These are phyloP conservation scores for Dactylonectria macrodidyma DNA, from an alignment of 2,329 filamentous ascomycete genomes.

Conservation along the genomic window DNA sequence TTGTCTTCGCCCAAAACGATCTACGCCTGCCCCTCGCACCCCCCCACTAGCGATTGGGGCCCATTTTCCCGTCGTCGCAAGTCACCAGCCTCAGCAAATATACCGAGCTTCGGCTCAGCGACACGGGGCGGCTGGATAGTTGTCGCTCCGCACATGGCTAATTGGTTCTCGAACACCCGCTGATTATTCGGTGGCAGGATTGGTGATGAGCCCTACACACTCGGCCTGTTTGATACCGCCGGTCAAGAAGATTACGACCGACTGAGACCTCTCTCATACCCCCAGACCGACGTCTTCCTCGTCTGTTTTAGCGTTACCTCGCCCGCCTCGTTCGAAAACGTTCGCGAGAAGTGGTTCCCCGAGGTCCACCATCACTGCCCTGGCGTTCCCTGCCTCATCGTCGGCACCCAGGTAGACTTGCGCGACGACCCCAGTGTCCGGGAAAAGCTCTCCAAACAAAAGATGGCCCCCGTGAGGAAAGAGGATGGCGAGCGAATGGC, in stretches of 20 bases:
- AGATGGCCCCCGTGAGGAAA: constrained; percentile 92
- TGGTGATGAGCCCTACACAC: constrained; percentile 97
- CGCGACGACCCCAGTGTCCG: constrained; percentile 88
- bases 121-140: constrained; percentile 14
- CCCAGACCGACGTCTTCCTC: constrained; percentile 98
- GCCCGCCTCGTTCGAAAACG: constrained; percentile 98
- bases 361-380: constrained; percentile 99
- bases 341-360: constrained; percentile 98
- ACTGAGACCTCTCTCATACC: constrained; percentile 95
- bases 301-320: constrained; percentile 99
- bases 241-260: constrained; percentile 99
- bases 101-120: constrained; percentile 16
- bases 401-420: constrained; percentile 97
- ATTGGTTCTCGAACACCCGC: constrained; percentile 20
- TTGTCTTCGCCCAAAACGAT: constrained; percentile 38
- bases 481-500: constrained; percentile 97
- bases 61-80: constrained; percentile 23
- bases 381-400: constrained; percentile 96
- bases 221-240: constrained; percentile 97
- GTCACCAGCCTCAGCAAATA: constrained; percentile 18
- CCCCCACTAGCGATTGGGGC: constrained; percentile 32
- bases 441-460: constrained; percentile 95
- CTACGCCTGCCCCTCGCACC: constrained; percentile 36
- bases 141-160: constrained; percentile 10
- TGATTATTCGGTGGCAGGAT: constrained; percentile 75